Base-by-base conservation (phyloP, 164 flowering plant genomes). In the Aristolochia contorta region DNA sequence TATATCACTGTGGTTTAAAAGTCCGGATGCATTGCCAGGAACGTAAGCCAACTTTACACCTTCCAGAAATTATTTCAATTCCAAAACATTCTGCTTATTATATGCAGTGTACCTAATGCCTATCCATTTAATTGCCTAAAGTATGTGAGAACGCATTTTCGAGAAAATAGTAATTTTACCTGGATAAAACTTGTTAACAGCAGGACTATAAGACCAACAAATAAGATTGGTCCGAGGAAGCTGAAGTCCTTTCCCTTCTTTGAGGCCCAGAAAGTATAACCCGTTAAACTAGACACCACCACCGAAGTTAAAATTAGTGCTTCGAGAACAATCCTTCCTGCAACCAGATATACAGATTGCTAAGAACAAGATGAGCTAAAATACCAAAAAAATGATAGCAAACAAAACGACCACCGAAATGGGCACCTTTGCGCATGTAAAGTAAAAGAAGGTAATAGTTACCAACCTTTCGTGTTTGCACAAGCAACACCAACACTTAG, bases 221-320 rank as follows among this genome's bases (percentile, higher is more conserved):
- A 93, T 56, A 93, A 66, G 61, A 93, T 74, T 56, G 98, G 98
- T 69, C 97, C 98, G 23, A 93, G 85, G 60, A 66, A 93, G 75
- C 86, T 84, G 82, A 93, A 93, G 75, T 93, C 98, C 77, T 90
- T 84, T 73, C 98, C 98, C 78, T 85, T 93, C 90, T 82, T 89
- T 22, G 94, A 65, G 58, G 98, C 98, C 98, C 97, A 93, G 92
- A 93, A 93, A 41, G 96, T 86, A 71, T 93, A 93, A 0, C 76
- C 98, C 62, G 98, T 93, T 56, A 93, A 74, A 64, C 91, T 71
- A 54, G 68, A 73, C 59, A 93, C 96, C 50, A 93, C 94, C 22
- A 91, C 87, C 55, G 94, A 82, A 48, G 98, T 93, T 64, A 93
- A 69, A 65, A 93, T 77, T 43, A 89, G 69, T 30, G 98, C 98